Conservation (phyloP, 2,329 filamentous ascomycete genomes). For the Trichoderma sp. region DNA sequence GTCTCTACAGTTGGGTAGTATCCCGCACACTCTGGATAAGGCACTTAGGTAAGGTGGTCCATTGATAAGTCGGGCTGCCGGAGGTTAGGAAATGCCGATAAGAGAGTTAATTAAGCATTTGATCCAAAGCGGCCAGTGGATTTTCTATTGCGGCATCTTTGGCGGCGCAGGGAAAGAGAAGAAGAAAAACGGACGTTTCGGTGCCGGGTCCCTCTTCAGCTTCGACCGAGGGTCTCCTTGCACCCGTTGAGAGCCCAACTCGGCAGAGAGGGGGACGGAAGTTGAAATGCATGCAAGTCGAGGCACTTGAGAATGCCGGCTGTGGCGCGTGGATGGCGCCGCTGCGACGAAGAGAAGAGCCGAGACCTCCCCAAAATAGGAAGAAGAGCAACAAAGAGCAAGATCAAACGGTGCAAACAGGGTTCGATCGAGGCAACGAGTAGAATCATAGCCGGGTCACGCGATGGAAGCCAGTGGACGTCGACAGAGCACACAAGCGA, state of each 20-base stretch:
- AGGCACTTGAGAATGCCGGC: background rate
- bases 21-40: background rate
- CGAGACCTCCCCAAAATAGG: background rate
- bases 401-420: background rate
- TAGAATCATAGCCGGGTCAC: background rate
- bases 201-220: constrained; percentile 8
- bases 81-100: constrained; percentile 22
- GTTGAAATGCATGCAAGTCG: background rate
- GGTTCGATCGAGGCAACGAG: background rate
- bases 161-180: background rate
- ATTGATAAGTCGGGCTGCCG: constrained; percentile 8
- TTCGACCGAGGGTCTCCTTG: background rate
- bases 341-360: background rate
- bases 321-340: background rate
- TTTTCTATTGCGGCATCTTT: background rate
- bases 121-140: background rate
- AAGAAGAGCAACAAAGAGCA: background rate
- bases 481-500: background rate
- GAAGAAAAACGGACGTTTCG: constrained; percentile 8
- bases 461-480: constrained; percentile 5
- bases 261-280: background rate
- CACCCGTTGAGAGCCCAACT: background rate
- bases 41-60: background rate
- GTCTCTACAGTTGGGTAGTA: background rate
- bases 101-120: background rate